Evolutionary conservation across 2,329 filamentous ascomycete species (phyloP).

Genomic region (Epichloe scottii): DNA sequence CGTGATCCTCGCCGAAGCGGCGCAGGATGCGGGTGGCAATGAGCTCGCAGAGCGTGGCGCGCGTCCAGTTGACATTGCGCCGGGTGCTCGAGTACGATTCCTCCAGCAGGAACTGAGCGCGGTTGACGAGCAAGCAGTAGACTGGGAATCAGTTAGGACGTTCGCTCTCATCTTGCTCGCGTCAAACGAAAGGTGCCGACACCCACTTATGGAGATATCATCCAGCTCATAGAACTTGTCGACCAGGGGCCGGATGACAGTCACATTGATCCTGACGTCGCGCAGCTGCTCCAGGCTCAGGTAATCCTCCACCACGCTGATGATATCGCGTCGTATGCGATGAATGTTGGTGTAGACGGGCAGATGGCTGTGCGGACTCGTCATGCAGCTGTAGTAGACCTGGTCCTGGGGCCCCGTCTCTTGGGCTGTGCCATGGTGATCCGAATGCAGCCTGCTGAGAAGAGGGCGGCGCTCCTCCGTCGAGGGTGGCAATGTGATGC

Average conservation of each 20-base stretch:
- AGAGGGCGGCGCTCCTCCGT: slow-evolving; percentile 23
- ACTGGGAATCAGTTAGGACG: slow-evolving; percentile 31
- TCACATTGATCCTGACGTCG: slow-evolving; percentile 69
- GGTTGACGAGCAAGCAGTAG: slow-evolving; percentile 74
- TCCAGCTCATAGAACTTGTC: slow-evolving; percentile 69
- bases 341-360: slow-evolving; percentile 72
- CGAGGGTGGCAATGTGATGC: slow-evolving; percentile 18
- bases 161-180: neutral
- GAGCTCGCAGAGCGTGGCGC: slow-evolving; percentile 68
- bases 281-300: slow-evolving; percentile 63
- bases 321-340: slow-evolving; percentile 51
- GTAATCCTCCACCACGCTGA: slow-evolving; percentile 49
- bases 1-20: slow-evolving; percentile 66
- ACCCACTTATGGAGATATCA: slow-evolving; percentile 62
- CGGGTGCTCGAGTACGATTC: slow-evolving; percentile 64
- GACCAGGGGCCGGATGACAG: slow-evolving; percentile 69
- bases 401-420: slow-evolving; percentile 16
- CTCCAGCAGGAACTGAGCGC: slow-evolving; percentile 66
- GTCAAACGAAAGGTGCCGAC: neutral
- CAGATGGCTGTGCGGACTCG: slow-evolving; percentile 48
- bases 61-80: slow-evolving; percentile 68
- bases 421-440: slow-evolving; percentile 14
- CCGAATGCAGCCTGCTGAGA: slow-evolving; percentile 20
- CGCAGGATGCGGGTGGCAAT: slow-evolving; percentile 67
- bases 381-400: slow-evolving; percentile 41